Conservation (phyloP, 2,329 filamentous ascomycete genomes). For the Hortaea sp. region DNA sequence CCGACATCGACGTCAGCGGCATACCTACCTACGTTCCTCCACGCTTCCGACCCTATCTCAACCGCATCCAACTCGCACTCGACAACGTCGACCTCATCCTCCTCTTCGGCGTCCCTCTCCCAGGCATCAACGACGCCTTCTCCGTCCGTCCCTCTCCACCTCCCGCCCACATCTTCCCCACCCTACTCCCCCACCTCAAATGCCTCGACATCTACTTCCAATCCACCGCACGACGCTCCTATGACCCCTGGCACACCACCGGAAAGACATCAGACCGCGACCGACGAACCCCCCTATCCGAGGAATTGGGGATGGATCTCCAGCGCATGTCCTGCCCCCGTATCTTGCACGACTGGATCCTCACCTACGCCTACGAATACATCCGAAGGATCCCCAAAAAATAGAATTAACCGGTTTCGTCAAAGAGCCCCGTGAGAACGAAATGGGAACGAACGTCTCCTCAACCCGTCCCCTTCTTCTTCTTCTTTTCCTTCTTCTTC, state of each 20-base stretch:
- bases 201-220: constrained; percentile 1
- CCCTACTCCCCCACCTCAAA: not conserved
- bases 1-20: not conserved
- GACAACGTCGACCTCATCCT: not conserved
- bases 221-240: not conserved
- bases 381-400: not conserved
- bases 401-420: constrained; percentile 1
- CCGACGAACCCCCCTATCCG: too few relatives aligned
- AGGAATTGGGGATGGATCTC: not conserved
- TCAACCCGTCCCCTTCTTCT: not conserved
- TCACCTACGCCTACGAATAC: not conserved
- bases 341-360: constrained; percentile 1
- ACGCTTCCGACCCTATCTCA: not conserved
- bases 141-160: not conserved
- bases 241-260: constrained; percentile 1
- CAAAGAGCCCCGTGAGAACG: not conserved
- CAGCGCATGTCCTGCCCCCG: constrained; percentile 2
- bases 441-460: constrained; percentile 4
- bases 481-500: too few relatives aligned
- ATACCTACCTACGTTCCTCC: not conserved
- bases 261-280: not conserved
- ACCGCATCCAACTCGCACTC: not conserved
- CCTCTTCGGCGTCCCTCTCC: not conserved
- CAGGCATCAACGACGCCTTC: not conserved
- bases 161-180: not conserved